Conservation (phyloP, 345 rosid genomes). For the Arabidopsis arenosa region DNA sequence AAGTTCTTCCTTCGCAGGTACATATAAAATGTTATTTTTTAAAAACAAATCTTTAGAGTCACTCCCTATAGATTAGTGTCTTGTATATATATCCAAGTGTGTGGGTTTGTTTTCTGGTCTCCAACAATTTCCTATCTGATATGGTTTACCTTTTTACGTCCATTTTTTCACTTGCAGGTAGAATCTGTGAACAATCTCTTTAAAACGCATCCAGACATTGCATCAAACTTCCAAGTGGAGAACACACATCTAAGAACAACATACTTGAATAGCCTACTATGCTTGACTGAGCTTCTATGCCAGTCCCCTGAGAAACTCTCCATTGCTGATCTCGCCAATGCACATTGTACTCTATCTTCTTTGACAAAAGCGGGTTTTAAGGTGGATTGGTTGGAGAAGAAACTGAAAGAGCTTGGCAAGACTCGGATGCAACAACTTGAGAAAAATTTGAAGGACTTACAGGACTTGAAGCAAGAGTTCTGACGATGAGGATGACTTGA, state of each 20-base stretch:
- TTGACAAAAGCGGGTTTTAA: background rate
- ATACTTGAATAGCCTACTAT: background rate
- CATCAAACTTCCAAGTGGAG: background rate
- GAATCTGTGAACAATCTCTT: background rate
- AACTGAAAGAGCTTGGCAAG: background rate
- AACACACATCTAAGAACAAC: background rate
- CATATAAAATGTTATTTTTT: too few species aligned
- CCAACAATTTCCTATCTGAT: too few species aligned
- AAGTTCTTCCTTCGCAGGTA: too few species aligned
- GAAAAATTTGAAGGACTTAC: background rate
- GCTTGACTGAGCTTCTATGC: background rate
- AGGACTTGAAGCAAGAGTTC: background rate
- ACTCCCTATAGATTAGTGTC: too few species aligned
- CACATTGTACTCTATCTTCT: background rate
- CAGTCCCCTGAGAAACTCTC: background rate
- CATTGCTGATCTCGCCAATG: background rate
- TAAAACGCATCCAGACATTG: background rate
- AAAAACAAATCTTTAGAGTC: too few species aligned
- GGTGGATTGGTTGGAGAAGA: background rate
- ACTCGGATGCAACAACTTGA: background rate
- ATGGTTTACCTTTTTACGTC: too few species aligned
- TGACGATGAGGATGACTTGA: background rate
- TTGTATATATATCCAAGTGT: too few species aligned
- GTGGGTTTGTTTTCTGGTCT: too few species aligned
- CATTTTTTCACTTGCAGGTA: too few species aligned